These are phyloP conservation scores for Hyaloscypha finlandica DNA, from an alignment of 495 filamentous ascomycete genomes.

Conservation along the genomic window DNA sequence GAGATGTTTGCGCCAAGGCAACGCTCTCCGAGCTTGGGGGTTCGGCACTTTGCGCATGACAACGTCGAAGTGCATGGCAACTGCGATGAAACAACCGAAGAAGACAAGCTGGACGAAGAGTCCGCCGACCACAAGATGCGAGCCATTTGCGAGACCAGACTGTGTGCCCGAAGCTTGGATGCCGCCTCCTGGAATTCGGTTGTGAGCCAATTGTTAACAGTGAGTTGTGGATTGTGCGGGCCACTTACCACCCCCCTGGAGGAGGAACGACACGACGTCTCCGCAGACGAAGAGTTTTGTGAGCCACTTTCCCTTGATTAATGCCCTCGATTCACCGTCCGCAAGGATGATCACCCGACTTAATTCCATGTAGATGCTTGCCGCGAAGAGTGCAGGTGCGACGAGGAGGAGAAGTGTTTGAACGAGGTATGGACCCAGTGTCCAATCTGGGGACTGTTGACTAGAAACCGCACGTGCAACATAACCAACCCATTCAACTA, in stretches of 20 bases:
- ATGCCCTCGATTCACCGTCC: constrained; percentile 44
- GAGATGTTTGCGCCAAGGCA: constrained; percentile 15
- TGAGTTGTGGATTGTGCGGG: constrained; percentile 1
- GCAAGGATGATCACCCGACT: constrained; percentile 45
- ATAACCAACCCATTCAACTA: constrained; percentile 47
- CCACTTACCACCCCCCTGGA: constrained; percentile 37
- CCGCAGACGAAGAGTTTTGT: constrained; percentile 49
- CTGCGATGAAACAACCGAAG: constrained; percentile 50
- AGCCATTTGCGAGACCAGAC: constrained; percentile 18
- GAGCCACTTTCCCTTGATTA: constrained; percentile 42
- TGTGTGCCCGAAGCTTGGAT: constrained; percentile 9
- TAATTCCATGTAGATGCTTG: constrained; percentile 56
- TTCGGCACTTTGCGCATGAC: constrained; percentile 28
- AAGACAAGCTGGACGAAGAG: constrained; percentile 50
- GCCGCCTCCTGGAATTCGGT: constrained; percentile 28
- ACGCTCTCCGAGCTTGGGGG: background rate
- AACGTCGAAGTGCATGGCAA: constrained; percentile 39
- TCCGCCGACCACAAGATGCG: constrained; percentile 43
- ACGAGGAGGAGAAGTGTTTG: constrained; percentile 50
- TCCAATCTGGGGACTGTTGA: constrained; percentile 36
- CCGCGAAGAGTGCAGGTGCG: constrained; percentile 54
- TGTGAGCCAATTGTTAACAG: constrained; percentile 1
- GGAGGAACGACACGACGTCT: constrained; percentile 44
- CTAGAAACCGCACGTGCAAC: constrained; percentile 42
- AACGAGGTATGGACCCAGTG: constrained; percentile 44